Conservation (phyloP, 306 rosid genomes). For the Fragaria nilgerrensis region DNA sequence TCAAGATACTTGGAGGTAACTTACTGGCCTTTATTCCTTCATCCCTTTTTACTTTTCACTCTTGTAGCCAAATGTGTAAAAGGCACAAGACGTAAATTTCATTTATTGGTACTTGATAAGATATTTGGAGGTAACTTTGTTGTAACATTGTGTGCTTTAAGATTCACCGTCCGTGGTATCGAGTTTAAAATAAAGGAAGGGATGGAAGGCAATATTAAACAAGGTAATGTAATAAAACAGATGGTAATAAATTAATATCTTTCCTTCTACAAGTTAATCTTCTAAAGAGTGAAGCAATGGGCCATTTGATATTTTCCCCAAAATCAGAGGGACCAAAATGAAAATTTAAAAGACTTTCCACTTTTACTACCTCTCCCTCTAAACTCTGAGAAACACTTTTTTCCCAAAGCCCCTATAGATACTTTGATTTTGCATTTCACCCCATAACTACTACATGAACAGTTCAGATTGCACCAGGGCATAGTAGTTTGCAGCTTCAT, state of each 20-base stretch:
- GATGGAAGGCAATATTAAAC: too few relatives aligned
- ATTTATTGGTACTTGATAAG: too few relatives aligned
- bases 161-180: too few relatives aligned
- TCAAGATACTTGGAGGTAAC: too few relatives aligned
- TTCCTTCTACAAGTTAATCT: conserved; percentile 29
- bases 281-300: not conserved
- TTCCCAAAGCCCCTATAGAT: not conserved
- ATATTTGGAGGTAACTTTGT: too few relatives aligned
- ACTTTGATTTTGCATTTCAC: not conserved
- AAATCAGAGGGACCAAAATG: conserved; percentile 31
- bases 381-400: not conserved
- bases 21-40: too few relatives aligned
- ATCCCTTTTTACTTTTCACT: too few relatives aligned
- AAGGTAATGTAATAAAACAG: not conserved
- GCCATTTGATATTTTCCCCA: conserved; percentile 4
- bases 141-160: too few relatives aligned
- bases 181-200: too few relatives aligned
- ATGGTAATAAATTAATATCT: not conserved
- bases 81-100: too few relatives aligned
- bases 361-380: conserved; percentile 11
- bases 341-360: conserved; percentile 12
- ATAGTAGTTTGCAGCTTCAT: conserved; percentile 76
- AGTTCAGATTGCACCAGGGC: conserved; percentile 70
- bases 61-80: too few relatives aligned
- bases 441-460: conserved; percentile 42